These are phyloP conservation scores for Collybia sordida DNA, from an alignment of 768 basidiomycete species.

Conservation along the genomic window DNA sequence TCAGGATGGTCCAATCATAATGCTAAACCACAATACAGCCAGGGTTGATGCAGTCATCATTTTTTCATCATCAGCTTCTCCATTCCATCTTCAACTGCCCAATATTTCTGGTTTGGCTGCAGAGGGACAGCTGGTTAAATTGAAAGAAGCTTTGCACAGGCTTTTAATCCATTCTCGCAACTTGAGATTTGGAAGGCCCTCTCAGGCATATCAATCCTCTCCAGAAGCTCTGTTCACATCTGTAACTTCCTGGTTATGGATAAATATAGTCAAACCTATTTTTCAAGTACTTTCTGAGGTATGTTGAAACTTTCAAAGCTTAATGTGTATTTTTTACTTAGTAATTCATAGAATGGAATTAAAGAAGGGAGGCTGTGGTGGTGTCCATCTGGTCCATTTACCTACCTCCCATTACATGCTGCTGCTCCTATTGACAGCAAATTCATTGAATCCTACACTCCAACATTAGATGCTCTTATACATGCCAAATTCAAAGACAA, in stretches of 20 bases:
- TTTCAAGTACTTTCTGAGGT: conserved; percentile 5
- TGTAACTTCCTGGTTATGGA: conserved; percentile 11
- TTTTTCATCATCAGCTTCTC: conserved; percentile 1
- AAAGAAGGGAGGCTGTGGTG: conserved; percentile 14
- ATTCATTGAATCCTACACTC: conserved; percentile 14
- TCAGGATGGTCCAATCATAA: conserved; percentile 14
- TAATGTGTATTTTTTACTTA: neutral
- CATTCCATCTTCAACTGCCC: neutral
- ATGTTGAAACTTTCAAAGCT: neutral
- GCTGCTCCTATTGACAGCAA: neutral
- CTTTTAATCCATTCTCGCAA: conserved; percentile 3
- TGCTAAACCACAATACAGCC: conserved; percentile 7
- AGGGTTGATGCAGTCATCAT: conserved; percentile 16
- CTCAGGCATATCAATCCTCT: neutral
- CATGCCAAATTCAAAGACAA: neutral
- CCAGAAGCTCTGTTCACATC: conserved; percentile 1
- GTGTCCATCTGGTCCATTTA: conserved; percentile 15
- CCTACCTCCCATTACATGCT: conserved; percentile 13
- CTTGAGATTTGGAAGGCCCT: neutral
- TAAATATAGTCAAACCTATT: conserved; percentile 6
- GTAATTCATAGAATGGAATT: conserved; percentile 5
- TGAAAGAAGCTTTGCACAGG: neutral
- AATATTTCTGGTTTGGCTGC: neutral
- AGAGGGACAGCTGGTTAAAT: too few relatives aligned
- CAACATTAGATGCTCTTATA: conserved; percentile 10